These are phyloP conservation scores for Gastrolobium villosum DNA, from an alignment of 306 rosid species.

Conservation along the genomic window DNA sequence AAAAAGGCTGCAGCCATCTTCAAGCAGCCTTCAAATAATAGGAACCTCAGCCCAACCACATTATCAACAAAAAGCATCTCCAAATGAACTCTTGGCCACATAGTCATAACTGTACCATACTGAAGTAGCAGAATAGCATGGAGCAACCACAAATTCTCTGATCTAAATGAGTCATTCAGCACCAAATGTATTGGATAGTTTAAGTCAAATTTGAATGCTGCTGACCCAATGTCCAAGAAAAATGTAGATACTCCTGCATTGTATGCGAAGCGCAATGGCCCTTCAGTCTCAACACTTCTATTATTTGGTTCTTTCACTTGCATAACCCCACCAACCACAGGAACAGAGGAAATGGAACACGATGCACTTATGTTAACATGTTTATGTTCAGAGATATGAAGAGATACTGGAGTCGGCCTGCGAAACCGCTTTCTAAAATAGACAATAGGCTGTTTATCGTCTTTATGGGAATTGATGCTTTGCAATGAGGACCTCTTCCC, in stretches of 20 bases:
- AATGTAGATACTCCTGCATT: constrained; percentile 56
- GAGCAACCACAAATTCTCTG: constrained; percentile 53
- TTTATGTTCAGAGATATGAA: constrained; percentile 41
- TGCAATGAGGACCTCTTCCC: constrained; percentile 54
- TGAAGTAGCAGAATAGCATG: constrained; percentile 58
- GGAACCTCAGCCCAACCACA: constrained; percentile 75
- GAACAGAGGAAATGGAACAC: constrained; percentile 41
- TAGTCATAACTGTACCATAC: constrained; percentile 58
- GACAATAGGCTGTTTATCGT: constrained; percentile 70
- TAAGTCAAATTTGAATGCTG: constrained; percentile 54
- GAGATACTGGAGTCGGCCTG: constrained; percentile 51
- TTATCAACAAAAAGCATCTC: constrained; percentile 85
- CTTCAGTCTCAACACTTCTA: constrained; percentile 44
- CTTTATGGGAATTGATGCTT: constrained; percentile 48
- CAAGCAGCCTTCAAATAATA: constrained; percentile 80
- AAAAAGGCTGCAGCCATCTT: constrained; percentile 69
- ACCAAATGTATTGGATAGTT: constrained; percentile 53
- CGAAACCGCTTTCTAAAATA: constrained; percentile 75
- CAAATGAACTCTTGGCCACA: constrained; percentile 71
- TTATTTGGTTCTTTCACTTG: constrained; percentile 48
- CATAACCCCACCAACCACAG: constrained; percentile 31
- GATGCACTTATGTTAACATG: constrained; percentile 37
- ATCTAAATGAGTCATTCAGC: constrained; percentile 49
- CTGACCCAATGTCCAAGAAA: constrained; percentile 47
- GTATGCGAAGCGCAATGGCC: constrained; percentile 58